Base-by-base conservation (phyloP, 768 basidiomycete genomes). In the Amanita exitialis region DNA sequence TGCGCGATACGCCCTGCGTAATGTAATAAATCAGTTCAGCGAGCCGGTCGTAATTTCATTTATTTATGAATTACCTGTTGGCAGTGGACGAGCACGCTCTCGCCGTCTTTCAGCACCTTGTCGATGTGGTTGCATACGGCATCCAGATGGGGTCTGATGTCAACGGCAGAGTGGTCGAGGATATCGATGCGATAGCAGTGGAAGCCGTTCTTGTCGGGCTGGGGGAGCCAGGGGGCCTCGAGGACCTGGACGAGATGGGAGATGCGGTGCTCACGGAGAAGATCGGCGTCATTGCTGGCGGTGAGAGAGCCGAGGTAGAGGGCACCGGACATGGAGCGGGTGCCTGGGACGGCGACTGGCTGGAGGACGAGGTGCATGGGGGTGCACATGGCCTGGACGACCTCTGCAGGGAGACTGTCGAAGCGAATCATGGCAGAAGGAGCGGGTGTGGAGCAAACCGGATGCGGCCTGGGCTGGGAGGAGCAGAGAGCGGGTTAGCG, bases 371-470 rank as follows among this genome's bases (percentile, higher is more conserved):
- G 75, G 66, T 89, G 86, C 86, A 89, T 87, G 0, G 86, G 86
- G 0, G 86, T 89, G 69, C 85, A 87, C 80, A 89, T 86, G 6
- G 86, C 82, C 63, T 86, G 82, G 75, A 84, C 79, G 44, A 88
- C 83, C 58, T 87, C 86, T 25, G 80, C 77, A 10, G 85, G 74
- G 54, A 88, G 69, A 50, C 72, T 77, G 63, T 88, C 85, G 72
- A 88, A 87, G 48, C 85, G 79, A 62, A 89, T 88, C 86, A 88
- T 88, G 49, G 53, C 59, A 53, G 42, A 39, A n/a, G n/a, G n/a
- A n/a, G n/a, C n/a, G n/a, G n/a, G 3, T 32, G 25, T 28, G 23
- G 25, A 32, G 25, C 20, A n/a, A n/a, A n/a, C n/a, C n/a, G n/a
- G n/a, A n/a, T n/a, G n/a, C n/a, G 25, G 2, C 32, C 44, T 46